A percentile compares a stretch with the other conserved stretches of the same genome.
Evolutionary conservation across 371 early-diverging fungal genomes (phyloP).

Genomic region (Haplosporangium sp.): DNA sequence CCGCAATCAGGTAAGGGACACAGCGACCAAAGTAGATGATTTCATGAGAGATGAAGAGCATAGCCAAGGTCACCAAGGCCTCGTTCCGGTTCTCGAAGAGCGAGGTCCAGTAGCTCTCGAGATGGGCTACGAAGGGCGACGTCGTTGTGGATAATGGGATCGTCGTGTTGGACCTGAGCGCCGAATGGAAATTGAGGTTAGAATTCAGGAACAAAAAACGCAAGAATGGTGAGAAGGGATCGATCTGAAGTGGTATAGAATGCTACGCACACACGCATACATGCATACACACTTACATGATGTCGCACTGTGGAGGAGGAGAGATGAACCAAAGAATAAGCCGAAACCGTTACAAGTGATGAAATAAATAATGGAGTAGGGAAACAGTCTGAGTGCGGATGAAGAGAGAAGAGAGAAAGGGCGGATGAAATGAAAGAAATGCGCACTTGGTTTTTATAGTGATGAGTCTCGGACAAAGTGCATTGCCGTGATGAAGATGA

Average conservation of each 20-base stretch:
- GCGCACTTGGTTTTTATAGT: neutral
- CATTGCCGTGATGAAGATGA: neutral
- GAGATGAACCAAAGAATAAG: neutral
- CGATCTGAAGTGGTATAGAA: neutral
- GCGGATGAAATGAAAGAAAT: neutral
- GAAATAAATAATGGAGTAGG: neutral
- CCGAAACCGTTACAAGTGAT: neutral
- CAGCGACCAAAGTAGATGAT: slow-evolving; percentile 84
- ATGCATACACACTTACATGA: slow-evolving; percentile 5
- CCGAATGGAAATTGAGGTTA: neutral
- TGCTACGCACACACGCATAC: neutral
- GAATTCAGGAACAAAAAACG: too few species aligned
- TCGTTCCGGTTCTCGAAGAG: slow-evolving; percentile 76
- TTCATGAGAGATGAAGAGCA: slow-evolving; percentile 81
- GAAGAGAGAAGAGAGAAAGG: neutral
- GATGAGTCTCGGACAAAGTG: neutral
- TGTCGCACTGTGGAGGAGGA: neutral
- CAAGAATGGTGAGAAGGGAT: neutral
- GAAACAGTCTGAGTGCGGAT: neutral
- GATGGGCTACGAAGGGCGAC: slow-evolving; percentile 11
- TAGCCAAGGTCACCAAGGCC: slow-evolving; percentile 69
- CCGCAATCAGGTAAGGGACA: slow-evolving; percentile 77
- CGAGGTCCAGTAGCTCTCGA: slow-evolving; percentile 65
- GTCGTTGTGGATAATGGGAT: slow-evolving; percentile 7
- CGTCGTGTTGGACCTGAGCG: slow-evolving; percentile 24